Percentiles rank a stretch among this genome's conserved stretches.
phyloP scores from a whole-genome alignment of 768 basidiomycete species.

The Trametes cingulata region DNA sequence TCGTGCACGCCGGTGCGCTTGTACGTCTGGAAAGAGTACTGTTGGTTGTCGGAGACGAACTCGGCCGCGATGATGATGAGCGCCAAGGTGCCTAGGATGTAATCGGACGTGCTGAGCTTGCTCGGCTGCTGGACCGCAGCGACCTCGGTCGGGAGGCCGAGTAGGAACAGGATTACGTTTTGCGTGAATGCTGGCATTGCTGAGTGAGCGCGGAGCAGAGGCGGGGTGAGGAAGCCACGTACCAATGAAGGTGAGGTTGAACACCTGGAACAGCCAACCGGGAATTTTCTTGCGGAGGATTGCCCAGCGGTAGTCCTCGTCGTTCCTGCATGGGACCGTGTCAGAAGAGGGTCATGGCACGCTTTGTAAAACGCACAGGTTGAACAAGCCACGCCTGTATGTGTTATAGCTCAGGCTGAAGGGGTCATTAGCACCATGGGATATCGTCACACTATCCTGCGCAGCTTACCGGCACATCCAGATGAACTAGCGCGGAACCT shows the following conservation, averaged over 20 bases:
- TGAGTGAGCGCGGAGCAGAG: background rate
- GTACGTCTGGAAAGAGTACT: constrained; percentile 80
- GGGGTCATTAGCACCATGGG: background rate
- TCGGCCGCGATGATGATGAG: constrained; percentile 65
- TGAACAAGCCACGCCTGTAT: constrained; percentile 79
- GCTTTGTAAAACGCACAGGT: constrained; percentile 46
- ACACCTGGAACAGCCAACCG: constrained; percentile 55
- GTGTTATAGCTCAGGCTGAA: constrained; percentile 76
- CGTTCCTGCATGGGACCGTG: constrained; percentile 47
- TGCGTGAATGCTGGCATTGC: constrained; percentile 61
- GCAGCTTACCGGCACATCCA: constrained; percentile 28
- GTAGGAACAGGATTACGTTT: constrained; percentile 75
- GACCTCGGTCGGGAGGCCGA: constrained; percentile 62
- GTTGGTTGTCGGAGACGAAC: constrained; percentile 89
- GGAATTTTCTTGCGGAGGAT: constrained; percentile 66
- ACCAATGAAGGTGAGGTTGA: constrained; percentile 74
- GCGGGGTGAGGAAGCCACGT: constrained; percentile 16
- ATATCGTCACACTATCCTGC: background rate
- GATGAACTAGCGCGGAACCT: background rate
- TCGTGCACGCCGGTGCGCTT: constrained; percentile 55
- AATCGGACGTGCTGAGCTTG: constrained; percentile 58
- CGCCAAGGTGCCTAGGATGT: constrained; percentile 56
- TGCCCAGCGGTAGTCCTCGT: constrained; percentile 93
- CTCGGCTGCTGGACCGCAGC: constrained; percentile 57
- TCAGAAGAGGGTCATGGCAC: background rate